phyloP scores from a whole-genome alignment of 805 yeast genomes.

The Candida odintsovae region DNA sequence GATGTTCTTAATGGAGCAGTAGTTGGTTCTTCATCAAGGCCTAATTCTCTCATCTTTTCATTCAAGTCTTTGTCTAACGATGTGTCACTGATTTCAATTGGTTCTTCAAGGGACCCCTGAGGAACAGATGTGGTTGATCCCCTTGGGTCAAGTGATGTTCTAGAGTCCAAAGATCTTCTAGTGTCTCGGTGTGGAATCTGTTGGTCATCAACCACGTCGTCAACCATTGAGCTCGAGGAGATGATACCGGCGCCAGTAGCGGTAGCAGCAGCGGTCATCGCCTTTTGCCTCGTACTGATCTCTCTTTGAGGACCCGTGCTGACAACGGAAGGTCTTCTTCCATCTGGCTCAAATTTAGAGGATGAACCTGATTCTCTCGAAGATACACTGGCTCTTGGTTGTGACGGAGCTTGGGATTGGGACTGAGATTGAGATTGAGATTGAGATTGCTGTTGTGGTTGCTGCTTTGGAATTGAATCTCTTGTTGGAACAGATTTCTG shows the following conservation, averaged over 20 bases:
- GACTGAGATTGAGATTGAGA: background rate
- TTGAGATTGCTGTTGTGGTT: background rate
- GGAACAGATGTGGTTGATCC: background rate
- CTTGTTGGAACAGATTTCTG: background rate
- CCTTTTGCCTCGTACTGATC: background rate
- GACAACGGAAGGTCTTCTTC: background rate
- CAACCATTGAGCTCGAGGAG: background rate
- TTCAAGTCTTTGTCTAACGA: background rate
- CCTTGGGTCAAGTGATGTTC: slow-evolving; percentile 6
- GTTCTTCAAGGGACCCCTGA: background rate
- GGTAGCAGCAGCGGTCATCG: background rate
- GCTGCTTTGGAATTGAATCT: background rate
- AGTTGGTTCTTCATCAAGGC: background rate
- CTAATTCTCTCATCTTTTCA: background rate
- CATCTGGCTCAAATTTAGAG: background rate
- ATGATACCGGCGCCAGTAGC: background rate
- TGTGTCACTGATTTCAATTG: background rate
- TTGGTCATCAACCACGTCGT: background rate
- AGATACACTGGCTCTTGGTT: background rate
- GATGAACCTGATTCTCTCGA: background rate
- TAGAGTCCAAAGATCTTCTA: background rate
- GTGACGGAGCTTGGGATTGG: background rate
- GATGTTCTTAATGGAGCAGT: background rate
- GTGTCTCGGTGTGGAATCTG: background rate
- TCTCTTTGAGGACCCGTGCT: background rate